phyloP scores from a whole-genome alignment of 2,329 filamentous ascomycete genomes.

The Neonectria faginata region DNA sequence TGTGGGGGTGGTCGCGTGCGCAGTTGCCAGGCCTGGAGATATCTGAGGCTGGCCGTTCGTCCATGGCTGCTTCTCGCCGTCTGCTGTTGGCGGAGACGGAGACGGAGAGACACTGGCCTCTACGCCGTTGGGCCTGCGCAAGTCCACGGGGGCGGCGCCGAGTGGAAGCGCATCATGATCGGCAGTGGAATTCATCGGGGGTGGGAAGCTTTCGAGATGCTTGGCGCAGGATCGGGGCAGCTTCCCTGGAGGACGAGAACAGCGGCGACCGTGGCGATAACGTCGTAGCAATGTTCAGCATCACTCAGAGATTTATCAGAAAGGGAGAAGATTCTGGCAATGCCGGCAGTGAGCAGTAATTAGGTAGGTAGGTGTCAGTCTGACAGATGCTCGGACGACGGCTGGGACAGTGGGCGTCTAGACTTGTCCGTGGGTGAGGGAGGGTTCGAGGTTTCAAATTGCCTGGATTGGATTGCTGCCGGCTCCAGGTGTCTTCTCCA shows the following conservation, averaged over 20 bases:
- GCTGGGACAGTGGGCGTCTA: constrained; percentile 24
- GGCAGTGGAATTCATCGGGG: constrained; percentile 45
- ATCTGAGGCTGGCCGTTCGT: constrained; percentile 21
- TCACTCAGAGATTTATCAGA: constrained; percentile 14
- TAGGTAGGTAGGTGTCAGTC: constrained; percentile 1
- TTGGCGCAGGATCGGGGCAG: constrained; percentile 28
- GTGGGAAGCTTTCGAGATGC: constrained; percentile 31
- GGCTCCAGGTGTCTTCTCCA: constrained; percentile 11
- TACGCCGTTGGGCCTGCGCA: constrained; percentile 23
- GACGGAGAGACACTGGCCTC: constrained; percentile 30
- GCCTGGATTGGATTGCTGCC: constrained; percentile 39
- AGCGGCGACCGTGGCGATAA: constrained; percentile 28
- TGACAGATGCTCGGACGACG: constrained; percentile 12
- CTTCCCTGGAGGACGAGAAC: constrained; percentile 17
- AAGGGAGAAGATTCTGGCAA: constrained; percentile 2
- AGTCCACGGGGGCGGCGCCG: constrained; percentile 29
- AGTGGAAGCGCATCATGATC: constrained; percentile 39
- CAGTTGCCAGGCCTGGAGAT: constrained; percentile 18
- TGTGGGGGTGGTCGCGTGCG: constrained; percentile 30
- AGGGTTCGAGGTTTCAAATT: constrained; percentile 38
- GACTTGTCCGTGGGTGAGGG: constrained; percentile 25
- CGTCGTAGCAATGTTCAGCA: constrained; percentile 18
- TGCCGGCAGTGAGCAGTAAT: constrained; percentile 4
- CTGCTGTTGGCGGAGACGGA: constrained; percentile 21
- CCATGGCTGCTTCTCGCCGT: constrained; percentile 24